phyloP scores from a whole-genome alignment of 495 filamentous ascomycete species.

The Saxophila tyrrhenica region DNA sequence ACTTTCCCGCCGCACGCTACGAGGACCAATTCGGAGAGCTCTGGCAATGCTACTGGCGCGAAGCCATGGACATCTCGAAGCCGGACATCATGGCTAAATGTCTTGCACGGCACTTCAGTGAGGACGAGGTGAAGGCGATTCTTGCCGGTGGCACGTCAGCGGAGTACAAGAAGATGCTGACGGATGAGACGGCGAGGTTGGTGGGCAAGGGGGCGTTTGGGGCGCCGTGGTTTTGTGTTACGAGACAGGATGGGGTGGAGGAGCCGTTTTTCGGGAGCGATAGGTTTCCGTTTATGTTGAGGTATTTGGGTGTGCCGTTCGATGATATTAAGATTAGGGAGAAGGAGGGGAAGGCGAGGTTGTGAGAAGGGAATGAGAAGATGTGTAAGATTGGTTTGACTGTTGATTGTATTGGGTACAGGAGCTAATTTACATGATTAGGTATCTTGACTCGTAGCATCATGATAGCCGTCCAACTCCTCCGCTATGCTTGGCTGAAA shows the following conservation, averaged over 20 bases:
- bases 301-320: slow-evolving; percentile 29
- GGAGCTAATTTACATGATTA: not conserved
- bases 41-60: slow-evolving; percentile 32
- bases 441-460: not conserved
- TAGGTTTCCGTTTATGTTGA: slow-evolving; percentile 26
- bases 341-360: slow-evolving; percentile 5
- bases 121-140: slow-evolving; percentile 40
- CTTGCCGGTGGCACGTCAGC: slow-evolving; percentile 35
- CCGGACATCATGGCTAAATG: slow-evolving; percentile 31
- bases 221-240: slow-evolving; percentile 65
- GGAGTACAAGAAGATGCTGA: slow-evolving; percentile 49
- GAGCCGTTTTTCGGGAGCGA: slow-evolving; percentile 74
- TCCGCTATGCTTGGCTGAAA: not conserved
- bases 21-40: slow-evolving; percentile 36
- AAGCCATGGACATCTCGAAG: slow-evolving; percentile 39
- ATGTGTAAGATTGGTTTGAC: too few relatives aligned
- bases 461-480: not conserved
- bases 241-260: slow-evolving; percentile 41
- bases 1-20: slow-evolving; percentile 33
- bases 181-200: slow-evolving; percentile 45
- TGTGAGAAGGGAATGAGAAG: not conserved
- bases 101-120: slow-evolving; percentile 30
- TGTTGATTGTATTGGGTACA: not conserved
- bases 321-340: slow-evolving; percentile 15
- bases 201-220: slow-evolving; percentile 59